Base-by-base conservation (phyloP, 345 rosid genomes). In the Arabis alpina region DNA sequence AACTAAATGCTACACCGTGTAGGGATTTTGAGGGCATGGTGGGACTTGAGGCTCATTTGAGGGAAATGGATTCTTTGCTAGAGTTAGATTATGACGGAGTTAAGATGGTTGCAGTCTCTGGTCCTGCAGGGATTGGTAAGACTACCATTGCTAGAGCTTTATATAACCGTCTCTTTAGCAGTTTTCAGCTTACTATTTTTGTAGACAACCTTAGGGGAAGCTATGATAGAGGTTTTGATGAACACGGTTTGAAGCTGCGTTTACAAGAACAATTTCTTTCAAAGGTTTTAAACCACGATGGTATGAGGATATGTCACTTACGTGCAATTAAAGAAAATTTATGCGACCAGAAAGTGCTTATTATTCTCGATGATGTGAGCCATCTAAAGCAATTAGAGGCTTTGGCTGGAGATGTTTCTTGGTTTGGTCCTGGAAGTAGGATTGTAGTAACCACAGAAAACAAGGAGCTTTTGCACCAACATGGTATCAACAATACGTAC, bases 401-500 rank as follows among this genome's bases (percentile, higher is more conserved):
- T 6, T 47, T 89, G 3, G 81, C 78, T 0, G 84, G 80, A 2
- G 41, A 73, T 28, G 65, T 42, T 58, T 54, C 74, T 2, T 79
- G 84, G 89, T 80, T 77, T 42, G 73, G 49, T 51, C 63, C 68
- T 37, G 84, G 87, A 54, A 87, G 84, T 68, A 76, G 77, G 65
- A 76, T 87, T 43, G 64, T 89, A 4, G 70, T 87, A 12, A 87
- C 96, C 36, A 83, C 90, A 41, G 79, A 91, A 70, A 70, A 81
- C 42, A 40, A 42, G 19, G 56, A 76, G 25, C 13, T 71, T n/a
- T 32, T 76, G n/a, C 61, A 53, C 4, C 40, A 44, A n/a, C 55
- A 68, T 54, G 42, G 24, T 19, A 19, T 19, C 23, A 19, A 19
- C 23, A 19, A 19, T 19, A 19, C 23, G 23, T 19, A 19, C 23